A percentile compares a stretch with the other conserved stretches of the same genome.
These are phyloP conservation scores for Holtermanniella nyarrowii DNA, from an alignment of 768 basidiomycete species.

Conservation along the genomic window DNA sequence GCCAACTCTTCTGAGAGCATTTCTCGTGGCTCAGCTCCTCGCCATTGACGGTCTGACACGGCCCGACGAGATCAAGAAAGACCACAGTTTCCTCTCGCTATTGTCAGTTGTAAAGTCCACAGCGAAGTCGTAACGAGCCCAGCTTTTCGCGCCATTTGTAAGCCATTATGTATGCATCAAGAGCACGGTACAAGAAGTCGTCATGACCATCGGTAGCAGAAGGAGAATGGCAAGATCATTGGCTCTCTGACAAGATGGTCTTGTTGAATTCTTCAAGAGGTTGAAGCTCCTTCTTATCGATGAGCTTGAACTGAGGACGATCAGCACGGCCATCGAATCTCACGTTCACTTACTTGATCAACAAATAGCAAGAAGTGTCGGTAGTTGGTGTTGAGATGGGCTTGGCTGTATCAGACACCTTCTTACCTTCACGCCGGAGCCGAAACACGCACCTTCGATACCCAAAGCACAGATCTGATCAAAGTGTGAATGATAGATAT, in stretches of 20 bases:
- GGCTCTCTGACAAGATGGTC: constrained; percentile 48
- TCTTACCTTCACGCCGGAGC: background rate
- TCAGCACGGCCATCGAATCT: background rate
- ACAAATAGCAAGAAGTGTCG: constrained; percentile 96
- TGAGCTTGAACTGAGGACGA: constrained; percentile 36
- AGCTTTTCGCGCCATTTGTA: no score
- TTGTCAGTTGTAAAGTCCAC: no score
- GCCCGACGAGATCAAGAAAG: no score
- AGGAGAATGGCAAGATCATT: background rate
- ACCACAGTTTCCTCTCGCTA: no score
- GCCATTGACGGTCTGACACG: no score
- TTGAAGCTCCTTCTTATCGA: constrained; percentile 72
- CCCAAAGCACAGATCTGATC: constrained; percentile 97
- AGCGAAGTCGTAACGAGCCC: no score
- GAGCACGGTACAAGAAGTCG: no score
- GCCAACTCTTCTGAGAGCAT: no score
- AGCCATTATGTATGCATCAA: no score
- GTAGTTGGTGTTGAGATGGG: constrained; percentile 96
- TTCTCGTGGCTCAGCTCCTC: no score
- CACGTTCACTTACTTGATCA: constrained; percentile 58
- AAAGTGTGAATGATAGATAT: constrained; percentile 98
- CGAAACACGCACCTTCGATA: constrained; percentile 69
- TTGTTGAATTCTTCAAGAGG: constrained; percentile 66
- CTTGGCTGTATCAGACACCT: constrained; percentile 45
- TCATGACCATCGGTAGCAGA: no score